Evolutionary conservation across 306 rosid genomes (phyloP), one percentile per base, ranked within the genome.

Genomic region (Cicer cuneatum): DNA sequence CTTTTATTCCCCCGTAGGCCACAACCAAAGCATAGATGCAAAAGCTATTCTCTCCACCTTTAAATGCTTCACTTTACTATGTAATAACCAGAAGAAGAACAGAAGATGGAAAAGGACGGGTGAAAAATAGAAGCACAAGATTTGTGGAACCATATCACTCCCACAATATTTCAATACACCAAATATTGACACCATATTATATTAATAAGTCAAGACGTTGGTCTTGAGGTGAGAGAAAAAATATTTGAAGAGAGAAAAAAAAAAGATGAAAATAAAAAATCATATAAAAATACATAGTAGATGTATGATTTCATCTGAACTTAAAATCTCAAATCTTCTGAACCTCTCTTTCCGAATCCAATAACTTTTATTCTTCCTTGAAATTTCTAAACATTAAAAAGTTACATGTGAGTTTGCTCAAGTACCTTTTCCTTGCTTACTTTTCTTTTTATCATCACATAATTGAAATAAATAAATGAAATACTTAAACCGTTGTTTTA

Each of bases 61-160:
- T 75, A 65, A 81, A 84, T 84, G 81, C 83, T 40, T 54, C 59
- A 48, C 73, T 81, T 75, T 70, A 56, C 79, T 80, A 72, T 24
- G 71, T 6, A 69, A 24, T 13, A 43, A 66, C 74, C 48, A 53
- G 19, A 76, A 56, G 24, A 67, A 66, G 66, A 53, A 13, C 56
- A 56, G 24, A 67, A 66, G 57, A 40, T 13, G 73, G 35, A 10
- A 39, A 62, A 46, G 14, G 18, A 53, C 1, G 6, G 35, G 35
- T 2, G 2, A 14, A 49, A 49, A 9, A 49, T 49, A 6, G 5
- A 49, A 49, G 8, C 14, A 49, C 21, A 49, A 14, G 56, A 49
- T 10, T 48, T 49, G 7, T 47, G 53, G 18, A 47, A 47, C 18
- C 56, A 14, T 49, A 24, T 24, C 29, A 24, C 29, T 21, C 24